A percentile compares a stretch with the other conserved stretches of the same genome.
phyloP scores from a whole-genome alignment of 2,329 filamentous ascomycete species.

The Fusarium duplospermum region DNA sequence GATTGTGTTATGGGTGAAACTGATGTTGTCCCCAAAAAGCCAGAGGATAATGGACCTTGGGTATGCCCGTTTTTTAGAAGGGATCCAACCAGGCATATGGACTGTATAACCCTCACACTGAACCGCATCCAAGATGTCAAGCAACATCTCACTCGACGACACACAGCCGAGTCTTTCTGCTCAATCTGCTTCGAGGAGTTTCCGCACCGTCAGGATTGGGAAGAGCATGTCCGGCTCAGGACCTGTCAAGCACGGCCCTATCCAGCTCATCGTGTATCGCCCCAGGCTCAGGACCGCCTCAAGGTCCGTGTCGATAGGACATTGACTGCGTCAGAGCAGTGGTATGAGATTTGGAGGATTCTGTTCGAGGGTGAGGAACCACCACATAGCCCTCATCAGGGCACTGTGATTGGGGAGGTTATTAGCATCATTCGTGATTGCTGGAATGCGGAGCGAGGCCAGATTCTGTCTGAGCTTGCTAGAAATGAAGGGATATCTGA shows the following conservation, averaged over 20 bases:
- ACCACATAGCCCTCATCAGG: background rate
- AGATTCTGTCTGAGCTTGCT: background rate
- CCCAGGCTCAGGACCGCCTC: background rate
- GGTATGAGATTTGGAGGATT: background rate
- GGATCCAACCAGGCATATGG: background rate
- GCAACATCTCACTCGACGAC: background rate
- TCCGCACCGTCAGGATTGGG: background rate
- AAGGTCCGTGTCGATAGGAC: background rate
- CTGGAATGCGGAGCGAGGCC: background rate
- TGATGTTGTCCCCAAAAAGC: background rate
- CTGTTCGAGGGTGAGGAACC: background rate
- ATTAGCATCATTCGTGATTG: slow-evolving; percentile 1
- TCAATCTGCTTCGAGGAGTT: background rate
- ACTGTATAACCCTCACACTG: background rate
- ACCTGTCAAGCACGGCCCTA: background rate
- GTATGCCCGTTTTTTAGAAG: background rate
- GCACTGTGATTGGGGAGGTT: background rate
- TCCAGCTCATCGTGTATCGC: background rate
- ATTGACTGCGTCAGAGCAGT: background rate
- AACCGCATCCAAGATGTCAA: background rate
- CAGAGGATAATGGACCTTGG: background rate
- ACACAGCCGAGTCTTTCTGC: background rate
- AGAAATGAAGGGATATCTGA: background rate
- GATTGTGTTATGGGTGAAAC: background rate
- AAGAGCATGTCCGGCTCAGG: background rate